These are phyloP conservation scores for Suhomyces faveliae DNA, from an alignment of 805 yeast genomes.

Conservation along the genomic window DNA sequence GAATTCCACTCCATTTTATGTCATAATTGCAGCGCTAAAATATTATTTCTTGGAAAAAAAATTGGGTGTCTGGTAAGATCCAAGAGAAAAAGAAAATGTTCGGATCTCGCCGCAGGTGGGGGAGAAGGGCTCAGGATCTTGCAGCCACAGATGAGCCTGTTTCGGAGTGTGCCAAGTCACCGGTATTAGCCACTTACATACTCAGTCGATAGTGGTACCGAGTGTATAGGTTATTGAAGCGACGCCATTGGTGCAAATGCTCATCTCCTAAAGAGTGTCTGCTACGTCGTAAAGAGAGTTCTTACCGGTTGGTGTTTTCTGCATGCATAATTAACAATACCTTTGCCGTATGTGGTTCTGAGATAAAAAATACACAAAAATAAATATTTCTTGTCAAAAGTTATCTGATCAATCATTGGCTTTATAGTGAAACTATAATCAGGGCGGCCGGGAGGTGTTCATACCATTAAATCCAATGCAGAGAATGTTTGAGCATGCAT, in stretches of 20 bases:
- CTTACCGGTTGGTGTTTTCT: neutral
- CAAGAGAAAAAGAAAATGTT: too few relatives aligned
- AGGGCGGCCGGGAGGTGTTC: neutral
- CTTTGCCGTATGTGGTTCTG: neutral
- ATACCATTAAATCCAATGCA: neutral
- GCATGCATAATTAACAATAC: neutral
- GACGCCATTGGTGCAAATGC: neutral
- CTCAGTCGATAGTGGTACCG: neutral
- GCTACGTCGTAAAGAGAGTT: neutral
- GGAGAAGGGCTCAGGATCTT: neutral
- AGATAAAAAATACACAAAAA: neutral
- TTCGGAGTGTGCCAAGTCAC: too few relatives aligned
- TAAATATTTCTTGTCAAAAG: neutral
- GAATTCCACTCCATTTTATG: neutral
- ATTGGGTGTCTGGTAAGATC: neutral
- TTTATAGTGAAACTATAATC: neutral
- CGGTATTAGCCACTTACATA: neutral
- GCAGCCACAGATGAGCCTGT: too few relatives aligned
- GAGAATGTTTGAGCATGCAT: neutral
- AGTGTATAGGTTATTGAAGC: neutral
- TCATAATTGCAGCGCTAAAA: neutral
- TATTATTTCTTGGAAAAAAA: neutral
- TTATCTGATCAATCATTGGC: slow-evolving; percentile 11
- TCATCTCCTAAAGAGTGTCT: too few relatives aligned
- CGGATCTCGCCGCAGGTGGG: too few relatives aligned